Conservation (phyloP, 805 yeast species). For the Starmerella tilneyi region DNA sequence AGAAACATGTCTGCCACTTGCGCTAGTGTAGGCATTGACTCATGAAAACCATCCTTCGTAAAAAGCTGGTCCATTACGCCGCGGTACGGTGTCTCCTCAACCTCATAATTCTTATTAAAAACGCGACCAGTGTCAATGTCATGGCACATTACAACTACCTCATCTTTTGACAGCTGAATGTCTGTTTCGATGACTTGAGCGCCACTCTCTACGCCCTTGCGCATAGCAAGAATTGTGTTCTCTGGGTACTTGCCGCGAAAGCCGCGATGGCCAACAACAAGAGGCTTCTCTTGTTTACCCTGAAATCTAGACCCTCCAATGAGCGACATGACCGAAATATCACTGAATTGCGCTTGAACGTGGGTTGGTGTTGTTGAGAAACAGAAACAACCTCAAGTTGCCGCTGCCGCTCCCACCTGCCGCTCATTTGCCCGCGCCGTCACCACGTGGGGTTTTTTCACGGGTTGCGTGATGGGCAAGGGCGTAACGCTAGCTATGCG, state of each 20-base stretch:
- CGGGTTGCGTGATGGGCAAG: too few relatives aligned
- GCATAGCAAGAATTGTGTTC: conserved; percentile 39
- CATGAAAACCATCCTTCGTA: conserved; percentile 30
- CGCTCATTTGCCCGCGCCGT: too few relatives aligned
- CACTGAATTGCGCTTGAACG: not conserved
- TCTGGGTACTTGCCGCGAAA: conserved; percentile 37
- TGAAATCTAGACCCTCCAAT: conserved; percentile 20
- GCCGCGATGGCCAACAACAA: conserved; percentile 29
- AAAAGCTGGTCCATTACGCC: conserved; percentile 35
- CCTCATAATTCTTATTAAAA: conserved; percentile 35
- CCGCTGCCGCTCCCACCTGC: too few relatives aligned
- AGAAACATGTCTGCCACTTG: conserved; percentile 37
- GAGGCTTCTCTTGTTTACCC: conserved; percentile 26
- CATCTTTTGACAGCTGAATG: conserved; percentile 45
- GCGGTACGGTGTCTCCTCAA: conserved; percentile 33
- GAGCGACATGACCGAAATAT: conserved; percentile 14
- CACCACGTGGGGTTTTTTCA: too few relatives aligned
- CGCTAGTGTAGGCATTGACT: conserved; percentile 36
- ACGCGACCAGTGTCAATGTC: conserved; percentile 43
- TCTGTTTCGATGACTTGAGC: conserved; percentile 46
- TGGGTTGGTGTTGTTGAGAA: too few relatives aligned
- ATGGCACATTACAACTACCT: conserved; percentile 46
- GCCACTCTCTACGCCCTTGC: conserved; percentile 40
- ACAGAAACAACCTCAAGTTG: not conserved
- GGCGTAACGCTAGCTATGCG: too few relatives aligned